Percentiles rank a stretch among this genome's conserved stretches.
These are phyloP conservation scores for Juglanconis oblonga DNA, from an alignment of 2,329 filamentous ascomycete genomes.

Conservation along the genomic window DNA sequence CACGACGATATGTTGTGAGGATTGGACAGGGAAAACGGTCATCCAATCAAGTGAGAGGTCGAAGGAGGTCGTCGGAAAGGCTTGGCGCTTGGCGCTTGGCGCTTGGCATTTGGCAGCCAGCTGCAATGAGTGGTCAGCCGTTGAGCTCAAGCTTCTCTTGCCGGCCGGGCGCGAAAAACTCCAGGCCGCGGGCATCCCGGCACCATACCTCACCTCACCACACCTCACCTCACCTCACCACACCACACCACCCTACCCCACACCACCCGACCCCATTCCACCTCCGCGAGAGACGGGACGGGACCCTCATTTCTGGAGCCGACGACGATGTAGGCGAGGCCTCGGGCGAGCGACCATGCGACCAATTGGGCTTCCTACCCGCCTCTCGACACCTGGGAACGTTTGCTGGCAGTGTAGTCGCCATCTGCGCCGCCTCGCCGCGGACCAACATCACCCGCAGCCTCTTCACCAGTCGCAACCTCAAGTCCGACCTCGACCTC, in stretches of 20 bases:
- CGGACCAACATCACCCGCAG: neutral
- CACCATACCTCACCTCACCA: too few relatives aligned
- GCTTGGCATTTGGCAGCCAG: too few relatives aligned
- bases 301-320: neutral
- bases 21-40: too few relatives aligned
- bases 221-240: too few relatives aligned
- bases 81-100: too few relatives aligned
- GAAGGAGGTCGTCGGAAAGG: too few relatives aligned
- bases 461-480: neutral
- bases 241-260: neutral
- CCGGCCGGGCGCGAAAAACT: too few relatives aligned
- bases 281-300: neutral
- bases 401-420: slow-evolving; percentile 27
- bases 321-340: neutral
- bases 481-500: neutral
- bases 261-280: neutral
- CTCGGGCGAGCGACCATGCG: slow-evolving; percentile 11
- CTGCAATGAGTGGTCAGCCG: too few relatives aligned
- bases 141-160: too few relatives aligned
- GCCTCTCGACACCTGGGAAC: slow-evolving; percentile 15
- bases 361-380: slow-evolving; percentile 12
- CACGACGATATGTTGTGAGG: too few relatives aligned
- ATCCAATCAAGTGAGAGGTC: too few relatives aligned
- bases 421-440: slow-evolving; percentile 11
- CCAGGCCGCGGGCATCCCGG: too few relatives aligned